These are phyloP conservation scores for Mucor saturninus DNA, from an alignment of 371 early-diverging fungal species.

Conservation along the genomic window DNA sequence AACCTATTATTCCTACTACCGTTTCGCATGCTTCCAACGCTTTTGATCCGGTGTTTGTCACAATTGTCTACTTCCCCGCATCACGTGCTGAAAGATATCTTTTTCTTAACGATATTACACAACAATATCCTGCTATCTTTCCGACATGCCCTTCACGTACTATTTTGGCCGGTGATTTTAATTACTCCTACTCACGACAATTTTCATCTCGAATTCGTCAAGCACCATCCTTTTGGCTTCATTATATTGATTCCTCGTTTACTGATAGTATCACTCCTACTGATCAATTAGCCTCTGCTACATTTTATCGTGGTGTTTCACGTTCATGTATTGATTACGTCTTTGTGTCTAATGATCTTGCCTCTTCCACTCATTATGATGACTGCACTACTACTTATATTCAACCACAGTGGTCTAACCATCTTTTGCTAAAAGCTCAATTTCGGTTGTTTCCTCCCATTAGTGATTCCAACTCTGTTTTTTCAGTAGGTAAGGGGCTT, in stretches of 20 bases:
- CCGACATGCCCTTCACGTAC: background rate
- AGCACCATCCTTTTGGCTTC: conserved; percentile 8
- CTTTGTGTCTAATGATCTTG: conserved; percentile 1
- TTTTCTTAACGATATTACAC: background rate
- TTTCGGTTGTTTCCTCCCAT: background rate
- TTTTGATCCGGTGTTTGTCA: conserved; percentile 6
- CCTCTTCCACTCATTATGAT: conserved; percentile 3
- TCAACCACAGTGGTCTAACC: conserved; percentile 17
- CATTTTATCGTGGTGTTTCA: conserved; percentile 7
- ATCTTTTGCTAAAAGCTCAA: background rate
- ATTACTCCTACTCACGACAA: no score
- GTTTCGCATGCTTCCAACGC: conserved; percentile 10
- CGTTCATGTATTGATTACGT: conserved; percentile 19
- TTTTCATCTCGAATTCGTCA: conserved; percentile 2
- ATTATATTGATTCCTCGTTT: background rate
- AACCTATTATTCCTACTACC: conserved; percentile 4
- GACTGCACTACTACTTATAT: conserved; percentile 2
- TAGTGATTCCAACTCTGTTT: background rate
- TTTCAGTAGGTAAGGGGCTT: conserved; percentile 14
- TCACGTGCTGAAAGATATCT: background rate
- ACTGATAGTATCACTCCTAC: conserved; percentile 1
- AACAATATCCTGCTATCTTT: background rate
- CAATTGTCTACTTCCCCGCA: conserved; percentile 9
- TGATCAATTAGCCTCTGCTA: background rate
- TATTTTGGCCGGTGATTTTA: conserved; percentile 13